These are phyloP conservation scores for Xylariaceae sp. DNA, from an alignment of 2,329 filamentous ascomycete genomes.

Conservation along the genomic window DNA sequence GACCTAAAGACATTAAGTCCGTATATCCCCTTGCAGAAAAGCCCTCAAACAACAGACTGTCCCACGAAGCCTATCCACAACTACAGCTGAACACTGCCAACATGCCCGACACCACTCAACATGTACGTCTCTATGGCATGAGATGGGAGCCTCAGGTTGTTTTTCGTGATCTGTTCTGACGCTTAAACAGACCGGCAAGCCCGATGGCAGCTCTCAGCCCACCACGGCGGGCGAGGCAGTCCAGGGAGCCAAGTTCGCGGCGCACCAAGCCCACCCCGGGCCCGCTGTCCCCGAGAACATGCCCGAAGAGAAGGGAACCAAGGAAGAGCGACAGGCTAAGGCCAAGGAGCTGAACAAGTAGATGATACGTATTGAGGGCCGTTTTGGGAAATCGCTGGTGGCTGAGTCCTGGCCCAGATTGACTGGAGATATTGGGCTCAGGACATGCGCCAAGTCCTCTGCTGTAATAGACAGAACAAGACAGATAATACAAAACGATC, in stretches of 20 bases:
- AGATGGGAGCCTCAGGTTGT: no score
- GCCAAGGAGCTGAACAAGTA: conserved; percentile 60
- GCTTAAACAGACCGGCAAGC: no score
- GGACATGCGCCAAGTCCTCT: no score
- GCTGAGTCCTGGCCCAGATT: no score
- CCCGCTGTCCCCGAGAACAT: conserved; percentile 49
- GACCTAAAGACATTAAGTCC: no score
- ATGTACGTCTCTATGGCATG: no score
- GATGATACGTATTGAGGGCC: not conserved
- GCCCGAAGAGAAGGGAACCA: conserved; percentile 52
- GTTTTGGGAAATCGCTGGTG: no score
- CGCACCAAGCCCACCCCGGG: conserved; percentile 49
- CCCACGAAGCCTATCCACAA: conserved; percentile 1
- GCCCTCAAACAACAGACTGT: not conserved
- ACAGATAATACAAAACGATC: no score
- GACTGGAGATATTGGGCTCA: no score
- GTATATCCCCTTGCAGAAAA: no score
- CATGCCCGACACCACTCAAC: conserved; percentile 21
- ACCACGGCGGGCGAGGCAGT: conserved; percentile 26
- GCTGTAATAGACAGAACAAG: no score
- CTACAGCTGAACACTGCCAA: conserved; percentile 7
- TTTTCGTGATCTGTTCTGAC: no score
- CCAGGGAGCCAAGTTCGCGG: conserved; percentile 33
- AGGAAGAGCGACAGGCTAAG: conserved; percentile 60
- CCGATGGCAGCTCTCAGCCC: conserved; percentile 33